Evolutionary conservation across 1,284 basidiomycete genomes (phyloP).

Genomic region (Meripilus lineatus): DNA sequence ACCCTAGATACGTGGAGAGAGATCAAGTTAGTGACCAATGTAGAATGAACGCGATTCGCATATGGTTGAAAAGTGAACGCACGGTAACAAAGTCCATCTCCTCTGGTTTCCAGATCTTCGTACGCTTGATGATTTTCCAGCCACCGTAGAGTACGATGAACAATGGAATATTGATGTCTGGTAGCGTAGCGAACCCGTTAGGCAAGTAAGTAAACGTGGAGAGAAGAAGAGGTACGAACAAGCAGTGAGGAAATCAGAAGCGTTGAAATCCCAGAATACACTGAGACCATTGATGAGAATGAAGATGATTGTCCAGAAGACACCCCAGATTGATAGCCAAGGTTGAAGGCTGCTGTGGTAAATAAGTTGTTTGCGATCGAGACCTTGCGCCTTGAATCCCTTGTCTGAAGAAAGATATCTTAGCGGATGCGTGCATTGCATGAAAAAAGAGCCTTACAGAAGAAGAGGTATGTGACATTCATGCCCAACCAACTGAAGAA

Average conservation of each 20-base stretch:
- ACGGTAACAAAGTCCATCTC: conserved; percentile 60
- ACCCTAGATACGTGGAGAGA: conserved; percentile 26
- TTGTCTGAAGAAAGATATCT: conserved; percentile 36
- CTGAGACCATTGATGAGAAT: conserved; percentile 35
- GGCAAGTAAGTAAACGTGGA: neutral
- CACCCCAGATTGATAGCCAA: conserved; percentile 33
- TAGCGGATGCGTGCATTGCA: neutral
- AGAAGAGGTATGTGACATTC: conserved; percentile 69
- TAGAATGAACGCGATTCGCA: too few relatives aligned
- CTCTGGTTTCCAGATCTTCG: conserved; percentile 41
- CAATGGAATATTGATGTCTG: conserved; percentile 45
- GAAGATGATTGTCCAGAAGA: conserved; percentile 36
- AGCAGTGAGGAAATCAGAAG: conserved; percentile 53
- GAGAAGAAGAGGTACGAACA: conserved; percentile 34
- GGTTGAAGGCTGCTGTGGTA: conserved; percentile 47
- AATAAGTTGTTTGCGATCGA: conserved; percentile 48
- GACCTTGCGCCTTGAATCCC: conserved; percentile 53
- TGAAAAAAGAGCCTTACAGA: conserved; percentile 39
- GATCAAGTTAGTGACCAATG: neutral
- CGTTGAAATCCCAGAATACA: conserved; percentile 47
- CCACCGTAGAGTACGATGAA: conserved; percentile 42
- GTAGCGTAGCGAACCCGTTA: neutral
- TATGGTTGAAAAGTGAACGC: neutral
- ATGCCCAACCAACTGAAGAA: conserved; percentile 70
- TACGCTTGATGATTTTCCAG: conserved; percentile 53